Percentiles rank a stretch among this genome's conserved stretches.
Conservation (phyloP, 208 protist genomes). For the Trypanosoma rangeli region DNA sequence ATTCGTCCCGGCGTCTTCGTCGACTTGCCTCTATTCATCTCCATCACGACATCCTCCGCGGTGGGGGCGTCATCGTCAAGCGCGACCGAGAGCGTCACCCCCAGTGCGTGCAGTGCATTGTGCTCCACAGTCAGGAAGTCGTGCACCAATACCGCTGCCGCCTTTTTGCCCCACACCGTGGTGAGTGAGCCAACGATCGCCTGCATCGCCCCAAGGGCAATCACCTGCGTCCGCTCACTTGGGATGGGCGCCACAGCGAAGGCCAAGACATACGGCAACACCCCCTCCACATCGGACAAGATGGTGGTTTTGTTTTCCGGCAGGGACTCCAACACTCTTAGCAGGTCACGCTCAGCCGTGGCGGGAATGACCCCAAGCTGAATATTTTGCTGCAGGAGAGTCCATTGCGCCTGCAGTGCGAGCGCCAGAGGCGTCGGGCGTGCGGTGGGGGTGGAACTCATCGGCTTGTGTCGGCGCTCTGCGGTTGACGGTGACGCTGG, state of each 20-base stretch:
- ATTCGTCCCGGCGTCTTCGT: not conserved
- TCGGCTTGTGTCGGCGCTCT: too few species aligned
- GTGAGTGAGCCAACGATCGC: constrained; percentile 37
- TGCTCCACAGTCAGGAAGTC: constrained; percentile 50
- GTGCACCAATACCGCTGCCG: constrained; percentile 32
- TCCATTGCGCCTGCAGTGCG: constrained; percentile 54
- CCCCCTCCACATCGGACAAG: constrained; percentile 43
- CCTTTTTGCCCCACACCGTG: constrained; percentile 29
- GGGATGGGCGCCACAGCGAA: constrained; percentile 59
- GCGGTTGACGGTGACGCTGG: not conserved
- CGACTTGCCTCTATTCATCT: not conserved
- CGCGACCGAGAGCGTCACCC: constrained; percentile 23
- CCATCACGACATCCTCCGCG: constrained; percentile 1
- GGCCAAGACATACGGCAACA: constrained; percentile 64
- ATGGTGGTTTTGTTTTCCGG: constrained; percentile 28
- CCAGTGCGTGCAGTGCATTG: constrained; percentile 47
- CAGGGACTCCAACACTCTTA: constrained; percentile 37
- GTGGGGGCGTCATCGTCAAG: constrained; percentile 1
- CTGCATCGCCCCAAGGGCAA: constrained; percentile 54
- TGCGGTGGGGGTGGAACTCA: not conserved
- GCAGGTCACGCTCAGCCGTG: constrained; percentile 35
- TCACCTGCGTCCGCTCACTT: constrained; percentile 52
- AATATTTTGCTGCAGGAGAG: constrained; percentile 40
- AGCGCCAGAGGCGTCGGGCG: constrained; percentile 34
- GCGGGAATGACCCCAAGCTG: constrained; percentile 7